Evolutionary conservation across 257 asterid genomes (phyloP), one percentile per base, ranked within the genome.

Genomic region (Asclepias syriaca): DNA sequence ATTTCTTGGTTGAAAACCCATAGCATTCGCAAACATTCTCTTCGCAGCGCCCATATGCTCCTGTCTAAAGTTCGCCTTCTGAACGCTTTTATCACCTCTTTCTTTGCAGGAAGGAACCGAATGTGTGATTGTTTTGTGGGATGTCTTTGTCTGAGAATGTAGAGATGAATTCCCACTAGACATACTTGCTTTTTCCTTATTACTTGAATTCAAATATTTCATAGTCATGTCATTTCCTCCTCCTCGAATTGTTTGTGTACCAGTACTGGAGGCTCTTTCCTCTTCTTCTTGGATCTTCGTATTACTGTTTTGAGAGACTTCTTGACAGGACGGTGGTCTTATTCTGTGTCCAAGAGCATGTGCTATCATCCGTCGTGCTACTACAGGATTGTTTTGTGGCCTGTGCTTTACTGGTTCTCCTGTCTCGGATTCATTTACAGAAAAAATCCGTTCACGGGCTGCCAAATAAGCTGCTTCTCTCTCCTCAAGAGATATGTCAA

Each of bases 21-120:
- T 71, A 70, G 98, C 98, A 88, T 87, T 89, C 40, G 90, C 98
- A 83, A 93, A 88, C 86, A 93, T 78, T 77, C 97, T 86, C 84
- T 85, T 93, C n/a, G 98, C 97, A 72, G 98, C 97, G 63, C 97
- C 98, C 78, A 79, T 68, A 55, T 88, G 97, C 77, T 93, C 92
- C 72, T 88, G 85, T 40, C 77, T 85, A 72, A 83, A 78, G 68
- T 77, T 54, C 45, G 79, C 83, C 61, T 84, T 84, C 39, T 65
- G 71, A 64, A 72, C 46, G 50, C 68, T 72, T 45, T 8, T 77
- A 5, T 84, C 82, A 67, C 65, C 72, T 79, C 65, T 64, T 73
- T 61, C 81, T 39, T 73, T 74, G 15, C 76, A 59, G 18, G 86
- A 58, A 29, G 82, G 75, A 77, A 76, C 76, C 34, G 67, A 74